These are phyloP conservation scores for Salix viminalis DNA, from an alignment of 345 rosid genomes.

Conservation along the genomic window DNA sequence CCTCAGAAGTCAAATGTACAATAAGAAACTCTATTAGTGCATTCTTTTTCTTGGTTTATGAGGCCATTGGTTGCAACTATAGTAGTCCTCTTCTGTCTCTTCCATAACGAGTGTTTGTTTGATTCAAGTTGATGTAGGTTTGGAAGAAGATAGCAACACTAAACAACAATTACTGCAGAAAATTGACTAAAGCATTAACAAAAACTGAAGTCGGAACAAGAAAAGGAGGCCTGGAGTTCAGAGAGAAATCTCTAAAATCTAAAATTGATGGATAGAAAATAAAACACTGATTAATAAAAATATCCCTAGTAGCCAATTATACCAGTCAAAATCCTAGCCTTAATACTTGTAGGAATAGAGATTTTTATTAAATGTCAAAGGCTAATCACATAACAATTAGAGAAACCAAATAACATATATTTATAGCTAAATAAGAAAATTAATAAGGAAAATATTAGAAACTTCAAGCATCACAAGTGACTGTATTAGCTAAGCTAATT, in stretches of 20 bases:
- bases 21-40: background rate
- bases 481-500: background rate
- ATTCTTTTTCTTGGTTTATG: background rate
- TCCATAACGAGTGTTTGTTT: background rate
- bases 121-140: background rate
- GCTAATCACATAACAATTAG: background rate
- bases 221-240: background rate
- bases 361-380: background rate
- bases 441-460: background rate
- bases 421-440: background rate
- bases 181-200: background rate
- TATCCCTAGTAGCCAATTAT: background rate
- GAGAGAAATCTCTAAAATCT: background rate
- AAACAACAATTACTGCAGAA: background rate
- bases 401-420: background rate
- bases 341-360: background rate
- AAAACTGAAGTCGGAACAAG: background rate
- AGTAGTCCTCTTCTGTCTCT: background rate
- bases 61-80: background rate
- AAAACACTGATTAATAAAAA: background rate
- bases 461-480: background rate
- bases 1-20: background rate
- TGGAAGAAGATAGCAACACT: background rate
- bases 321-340: background rate
- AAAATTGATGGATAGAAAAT: background rate